These are phyloP conservation scores for Artemisia argyi DNA, from an alignment of 129 eudicot species.

Conservation along the genomic window DNA sequence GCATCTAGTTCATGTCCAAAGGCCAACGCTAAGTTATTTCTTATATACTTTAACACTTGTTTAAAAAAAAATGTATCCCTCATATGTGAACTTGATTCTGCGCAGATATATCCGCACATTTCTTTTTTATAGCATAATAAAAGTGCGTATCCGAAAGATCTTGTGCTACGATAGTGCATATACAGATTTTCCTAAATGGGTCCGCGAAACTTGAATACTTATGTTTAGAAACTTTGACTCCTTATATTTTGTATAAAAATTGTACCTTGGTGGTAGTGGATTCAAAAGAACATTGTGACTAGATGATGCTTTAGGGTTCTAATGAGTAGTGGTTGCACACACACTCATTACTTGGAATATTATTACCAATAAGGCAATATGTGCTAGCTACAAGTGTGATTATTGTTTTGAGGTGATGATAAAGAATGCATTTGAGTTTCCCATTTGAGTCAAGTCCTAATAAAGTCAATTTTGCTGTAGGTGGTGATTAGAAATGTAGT, in stretches of 20 bases:
- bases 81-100: neutral
- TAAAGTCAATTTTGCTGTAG: slow-evolving; percentile 35
- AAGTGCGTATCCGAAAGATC: neutral
- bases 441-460: slow-evolving; percentile 30
- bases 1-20: neutral
- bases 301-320: slow-evolving; percentile 21
- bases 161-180: neutral
- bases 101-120: neutral
- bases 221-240: slow-evolving; percentile 21
- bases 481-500: slow-evolving; percentile 32
- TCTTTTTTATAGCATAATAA: neutral
- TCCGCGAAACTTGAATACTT: slow-evolving; percentile 5
- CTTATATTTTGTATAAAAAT: slow-evolving; percentile 1
- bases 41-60: neutral
- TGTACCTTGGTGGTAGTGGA: slow-evolving; percentile 28
- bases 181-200: neutral
- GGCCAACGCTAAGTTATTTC: neutral
- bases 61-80: neutral
- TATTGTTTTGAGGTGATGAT: slow-evolving; percentile 24
- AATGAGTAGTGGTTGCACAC: slow-evolving; percentile 25
- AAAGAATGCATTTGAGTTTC: slow-evolving; percentile 31
- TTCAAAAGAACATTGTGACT: slow-evolving; percentile 23
- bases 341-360: slow-evolving; percentile 34
- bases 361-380: slow-evolving; percentile 1
- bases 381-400: slow-evolving; percentile 29